A percentile compares a stretch with the other conserved stretches of the same genome.
Evolutionary conservation across 768 basidiomycete genomes (phyloP).

Genomic region (Amanita subjunquillea): DNA sequence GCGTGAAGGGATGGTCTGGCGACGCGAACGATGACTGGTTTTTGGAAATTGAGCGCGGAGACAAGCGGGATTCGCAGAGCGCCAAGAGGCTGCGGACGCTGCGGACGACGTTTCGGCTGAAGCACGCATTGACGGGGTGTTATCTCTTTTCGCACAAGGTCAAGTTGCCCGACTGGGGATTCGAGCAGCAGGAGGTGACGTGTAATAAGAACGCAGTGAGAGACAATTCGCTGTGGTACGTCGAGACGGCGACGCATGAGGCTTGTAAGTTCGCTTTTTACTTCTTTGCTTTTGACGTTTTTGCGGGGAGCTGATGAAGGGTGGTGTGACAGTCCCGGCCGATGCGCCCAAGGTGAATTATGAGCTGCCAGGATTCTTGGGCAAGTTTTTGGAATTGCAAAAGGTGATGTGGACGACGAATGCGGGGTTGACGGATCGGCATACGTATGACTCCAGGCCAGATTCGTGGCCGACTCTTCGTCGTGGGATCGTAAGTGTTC

Average conservation of each 20-base stretch:
- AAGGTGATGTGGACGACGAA: conserved; percentile 97
- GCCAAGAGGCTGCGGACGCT: conserved; percentile 67
- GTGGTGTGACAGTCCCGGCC: conserved; percentile 41
- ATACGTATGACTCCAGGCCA: conserved; percentile 93
- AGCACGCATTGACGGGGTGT: conserved; percentile 83
- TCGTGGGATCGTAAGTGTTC: conserved; percentile 78
- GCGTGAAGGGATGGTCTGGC: conserved; percentile 73
- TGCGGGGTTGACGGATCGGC: conserved; percentile 89
- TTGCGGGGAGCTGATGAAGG: not conserved
- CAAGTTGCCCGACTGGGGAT: conserved; percentile 96
- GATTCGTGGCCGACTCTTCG: conserved; percentile 81
- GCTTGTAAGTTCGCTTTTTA: conserved; percentile 37
- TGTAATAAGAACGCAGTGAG: conserved; percentile 96
- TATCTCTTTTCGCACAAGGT: conserved; percentile 98
- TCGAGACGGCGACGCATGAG: conserved; percentile 80
- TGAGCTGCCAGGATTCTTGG: conserved; percentile 75
- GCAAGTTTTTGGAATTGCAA: conserved; percentile 88
- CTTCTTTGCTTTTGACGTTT: not conserved
- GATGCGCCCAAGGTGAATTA: conserved; percentile 85
- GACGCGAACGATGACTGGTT: conserved; percentile 93
- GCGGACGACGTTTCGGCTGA: conserved; percentile 70
- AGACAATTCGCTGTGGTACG: conserved; percentile 86
- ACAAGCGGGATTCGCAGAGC: conserved; percentile 56
- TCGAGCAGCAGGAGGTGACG: conserved; percentile 97
- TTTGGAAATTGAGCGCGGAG: conserved; percentile 73